Evolutionary conservation across 225 moss, liverwort and hornwort species (phyloP).

Genomic region (Sphagnum contortum): DNA sequence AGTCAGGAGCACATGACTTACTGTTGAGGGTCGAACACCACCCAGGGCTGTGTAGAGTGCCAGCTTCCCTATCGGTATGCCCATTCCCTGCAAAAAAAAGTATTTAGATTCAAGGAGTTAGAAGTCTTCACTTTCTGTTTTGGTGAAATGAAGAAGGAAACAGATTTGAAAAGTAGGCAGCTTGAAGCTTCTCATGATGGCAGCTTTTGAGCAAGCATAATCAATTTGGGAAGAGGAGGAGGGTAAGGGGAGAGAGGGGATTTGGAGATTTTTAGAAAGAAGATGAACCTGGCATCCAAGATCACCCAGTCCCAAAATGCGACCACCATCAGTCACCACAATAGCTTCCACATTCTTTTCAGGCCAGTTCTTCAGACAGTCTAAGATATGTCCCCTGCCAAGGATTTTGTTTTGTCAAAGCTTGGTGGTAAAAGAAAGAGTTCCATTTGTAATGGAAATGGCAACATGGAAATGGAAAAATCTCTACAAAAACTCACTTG

Average conservation of each 20-base stretch:
- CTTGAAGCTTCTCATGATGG: too few species aligned
- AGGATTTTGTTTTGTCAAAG: background rate
- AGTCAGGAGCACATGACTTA: conserved; percentile 9
- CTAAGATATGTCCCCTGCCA: conserved; percentile 40
- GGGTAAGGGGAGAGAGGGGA: background rate
- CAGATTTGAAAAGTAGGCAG: too few species aligned
- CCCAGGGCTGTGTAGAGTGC: conserved; percentile 84
- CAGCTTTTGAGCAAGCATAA: too few species aligned
- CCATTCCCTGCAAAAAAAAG: conserved; percentile 57
- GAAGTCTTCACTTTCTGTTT: too few species aligned
- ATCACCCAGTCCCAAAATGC: conserved; percentile 89
- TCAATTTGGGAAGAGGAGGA: too few species aligned
- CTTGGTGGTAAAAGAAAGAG: background rate
- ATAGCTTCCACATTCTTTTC: conserved; percentile 45
- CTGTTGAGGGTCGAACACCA: conserved; percentile 55
- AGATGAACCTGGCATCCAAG: conserved; percentile 56
- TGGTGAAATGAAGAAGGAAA: too few species aligned
- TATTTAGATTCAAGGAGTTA: too few species aligned
- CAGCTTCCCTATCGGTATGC: conserved; percentile 85
- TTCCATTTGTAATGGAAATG: background rate
- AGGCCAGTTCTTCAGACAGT: conserved; percentile 55
- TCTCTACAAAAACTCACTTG: too few species aligned
- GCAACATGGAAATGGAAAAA: too few species aligned
- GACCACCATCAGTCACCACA: conserved; percentile 95
- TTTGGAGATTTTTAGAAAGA: too few species aligned